phyloP scores from a whole-genome alignment of 148 eudicot genomes.

The Cornus controversa region DNA sequence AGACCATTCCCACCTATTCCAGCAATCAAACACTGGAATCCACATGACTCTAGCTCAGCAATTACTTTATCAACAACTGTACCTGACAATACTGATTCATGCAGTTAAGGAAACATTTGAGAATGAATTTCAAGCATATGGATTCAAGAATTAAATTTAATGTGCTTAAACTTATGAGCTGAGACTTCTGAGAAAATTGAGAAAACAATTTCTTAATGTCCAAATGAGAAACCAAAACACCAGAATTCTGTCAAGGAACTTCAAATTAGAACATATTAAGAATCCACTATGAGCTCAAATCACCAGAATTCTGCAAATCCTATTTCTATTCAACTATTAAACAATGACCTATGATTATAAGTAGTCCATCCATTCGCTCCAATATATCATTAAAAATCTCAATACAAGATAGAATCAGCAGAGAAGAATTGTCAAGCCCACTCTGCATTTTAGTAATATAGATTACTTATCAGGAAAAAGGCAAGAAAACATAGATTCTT shows the following conservation, averaged over 20 bases:
- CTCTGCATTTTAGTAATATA: neutral
- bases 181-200: neutral
- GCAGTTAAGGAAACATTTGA: constrained; percentile 41
- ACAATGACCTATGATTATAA: neutral
- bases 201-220: neutral
- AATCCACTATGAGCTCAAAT: neutral
- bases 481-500: neutral
- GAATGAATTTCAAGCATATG: neutral
- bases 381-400: too few relatives aligned
- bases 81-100: constrained; percentile 55
- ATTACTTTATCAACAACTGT: constrained; percentile 66
- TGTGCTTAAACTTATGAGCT: neutral
- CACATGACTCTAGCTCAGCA: constrained; percentile 72
- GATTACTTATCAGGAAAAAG: too few relatives aligned
- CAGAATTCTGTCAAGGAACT: neutral
- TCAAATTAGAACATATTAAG: neutral
- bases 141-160: neutral
- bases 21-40: constrained; percentile 79
- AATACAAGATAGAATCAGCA: too few relatives aligned
- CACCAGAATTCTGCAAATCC: neutral
- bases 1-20: constrained; percentile 79
- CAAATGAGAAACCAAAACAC: neutral
- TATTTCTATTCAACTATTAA: neutral
- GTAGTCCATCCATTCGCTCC: neutral
- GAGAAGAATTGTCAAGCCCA: neutral